Percentiles rank a stretch among this genome's conserved stretches.
Evolutionary conservation across 352 stramenopile species (phyloP).

Genomic region (Globisporangium nunn): DNA sequence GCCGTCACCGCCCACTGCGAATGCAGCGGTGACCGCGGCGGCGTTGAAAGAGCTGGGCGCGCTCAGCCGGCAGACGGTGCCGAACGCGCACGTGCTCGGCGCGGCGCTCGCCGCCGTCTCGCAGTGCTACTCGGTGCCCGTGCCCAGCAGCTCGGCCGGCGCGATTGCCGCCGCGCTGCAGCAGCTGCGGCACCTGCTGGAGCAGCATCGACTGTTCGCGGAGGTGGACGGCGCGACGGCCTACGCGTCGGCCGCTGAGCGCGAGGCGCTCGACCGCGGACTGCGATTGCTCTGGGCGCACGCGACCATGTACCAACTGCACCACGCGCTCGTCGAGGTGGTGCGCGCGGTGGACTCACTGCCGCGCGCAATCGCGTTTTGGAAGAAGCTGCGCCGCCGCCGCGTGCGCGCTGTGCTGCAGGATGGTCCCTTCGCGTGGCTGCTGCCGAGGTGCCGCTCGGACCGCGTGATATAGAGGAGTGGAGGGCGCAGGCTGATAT

Average conservation of each 20-base stretch:
- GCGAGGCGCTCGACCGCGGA: conserved; percentile 23
- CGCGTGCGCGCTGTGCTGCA: conserved; percentile 44
- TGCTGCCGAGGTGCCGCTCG: conserved; percentile 31
- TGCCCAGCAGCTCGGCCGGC: conserved; percentile 27
- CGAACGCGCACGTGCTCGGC: conserved; percentile 29
- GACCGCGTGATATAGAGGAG: too few species aligned
- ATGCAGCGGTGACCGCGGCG: conserved; percentile 5
- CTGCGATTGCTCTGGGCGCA: conserved; percentile 52
- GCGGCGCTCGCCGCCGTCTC: conserved; percentile 31
- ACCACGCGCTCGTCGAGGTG: conserved; percentile 51
- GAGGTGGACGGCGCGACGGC: conserved; percentile 1
- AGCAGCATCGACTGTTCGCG: conserved; percentile 32
- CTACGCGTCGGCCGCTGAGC: conserved; percentile 20
- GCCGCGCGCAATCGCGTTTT: conserved; percentile 55
- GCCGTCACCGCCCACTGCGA: background rate
- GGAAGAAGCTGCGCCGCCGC: conserved; percentile 46
- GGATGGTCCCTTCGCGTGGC: conserved; percentile 55
- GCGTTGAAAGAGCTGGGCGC: conserved; percentile 13
- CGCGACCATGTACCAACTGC: conserved; percentile 47
- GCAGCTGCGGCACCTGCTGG: conserved; percentile 30
- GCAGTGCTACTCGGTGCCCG: conserved; percentile 37
- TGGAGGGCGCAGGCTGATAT: background rate
- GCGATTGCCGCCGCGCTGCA: conserved; percentile 31
- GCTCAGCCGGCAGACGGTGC: conserved; percentile 3
- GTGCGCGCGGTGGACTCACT: conserved; percentile 66